Conservation (phyloP, 2,329 filamentous ascomycete species). For the Mollisiaceae sp. region DNA sequence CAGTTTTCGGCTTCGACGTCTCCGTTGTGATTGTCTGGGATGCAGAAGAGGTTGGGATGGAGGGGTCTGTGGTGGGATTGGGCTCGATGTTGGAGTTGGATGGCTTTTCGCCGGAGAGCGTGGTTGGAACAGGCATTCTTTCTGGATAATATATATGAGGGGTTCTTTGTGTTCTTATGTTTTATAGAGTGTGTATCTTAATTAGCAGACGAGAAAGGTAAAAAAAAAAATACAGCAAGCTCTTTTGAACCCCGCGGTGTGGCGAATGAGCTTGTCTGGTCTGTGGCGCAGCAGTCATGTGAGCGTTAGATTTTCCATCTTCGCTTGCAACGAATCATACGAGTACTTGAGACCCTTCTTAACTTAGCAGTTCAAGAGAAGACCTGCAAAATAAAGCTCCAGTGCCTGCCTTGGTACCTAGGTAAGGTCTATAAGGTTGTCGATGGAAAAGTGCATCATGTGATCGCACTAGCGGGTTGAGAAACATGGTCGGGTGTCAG, state of each 20-base stretch:
- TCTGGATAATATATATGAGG: neutral
- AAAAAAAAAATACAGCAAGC: neutral
- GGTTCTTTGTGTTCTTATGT: neutral
- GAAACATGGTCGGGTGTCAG: too few relatives aligned
- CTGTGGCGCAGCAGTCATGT: conserved; percentile 5
- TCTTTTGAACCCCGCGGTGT: conserved; percentile 3
- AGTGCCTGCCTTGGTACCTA: too few relatives aligned
- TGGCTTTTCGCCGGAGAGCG: conserved; percentile 3
- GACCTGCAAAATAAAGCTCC: neutral
- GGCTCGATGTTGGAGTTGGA: conserved; percentile 5
- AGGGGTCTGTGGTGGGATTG: neutral
- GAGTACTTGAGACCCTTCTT: too few relatives aligned
- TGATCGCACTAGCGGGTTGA: neutral
- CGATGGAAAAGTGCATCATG: neutral
- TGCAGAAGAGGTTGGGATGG: neutral
- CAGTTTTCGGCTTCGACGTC: neutral
- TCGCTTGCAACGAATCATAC: too few relatives aligned
- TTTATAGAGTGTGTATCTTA: neutral
- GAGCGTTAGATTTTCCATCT: neutral
- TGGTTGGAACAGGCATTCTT: conserved; percentile 7
- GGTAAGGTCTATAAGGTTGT: too few relatives aligned
- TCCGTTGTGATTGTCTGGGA: neutral
- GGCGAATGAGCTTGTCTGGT: neutral
- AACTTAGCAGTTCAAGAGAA: neutral
- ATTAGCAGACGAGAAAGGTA: neutral